Evolutionary conservation across 441 rosid species (phyloP).

Genomic region (Eutrema salsugineum): DNA sequence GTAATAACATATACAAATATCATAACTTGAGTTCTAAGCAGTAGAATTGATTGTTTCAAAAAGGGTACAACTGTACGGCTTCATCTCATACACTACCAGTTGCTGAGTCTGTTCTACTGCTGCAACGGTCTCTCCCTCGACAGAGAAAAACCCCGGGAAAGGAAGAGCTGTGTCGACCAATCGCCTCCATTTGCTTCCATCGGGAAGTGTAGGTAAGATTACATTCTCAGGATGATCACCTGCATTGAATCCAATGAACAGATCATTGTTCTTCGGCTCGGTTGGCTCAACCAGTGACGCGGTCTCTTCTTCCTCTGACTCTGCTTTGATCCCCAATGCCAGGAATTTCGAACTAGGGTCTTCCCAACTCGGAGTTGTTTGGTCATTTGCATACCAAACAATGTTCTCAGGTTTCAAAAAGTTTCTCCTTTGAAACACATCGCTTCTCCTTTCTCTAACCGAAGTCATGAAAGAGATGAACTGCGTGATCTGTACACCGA

Average conservation of each 20-base stretch:
- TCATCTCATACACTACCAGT: conserved; percentile 56
- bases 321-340: conserved; percentile 65
- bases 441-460: conserved; percentile 59
- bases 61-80: conserved; percentile 71
- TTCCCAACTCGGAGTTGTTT: conserved; percentile 74
- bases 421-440: conserved; percentile 58
- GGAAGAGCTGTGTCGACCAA: conserved; percentile 82
- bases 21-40: conserved; percentile 23
- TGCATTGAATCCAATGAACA: conserved; percentile 71
- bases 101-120: conserved; percentile 43
- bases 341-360: conserved; percentile 66
- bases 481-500: conserved; percentile 59
- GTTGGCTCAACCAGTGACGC: conserved; percentile 35
- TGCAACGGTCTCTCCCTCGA: conserved; percentile 46
- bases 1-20: conserved; percentile 1
- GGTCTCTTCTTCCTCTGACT: conserved; percentile 32
- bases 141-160: conserved; percentile 74
- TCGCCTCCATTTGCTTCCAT: conserved; percentile 64
- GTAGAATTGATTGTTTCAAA: conserved; percentile 55
- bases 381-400: conserved; percentile 70
- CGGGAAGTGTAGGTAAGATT: conserved; percentile 48
- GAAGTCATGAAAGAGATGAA: conserved; percentile 74
- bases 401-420: conserved; percentile 72
- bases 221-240: conserved; percentile 42
- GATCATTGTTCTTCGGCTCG: conserved; percentile 34